Conservation (phyloP, 2,329 filamentous ascomycete species). For the Didymosphaeria variabile region DNA sequence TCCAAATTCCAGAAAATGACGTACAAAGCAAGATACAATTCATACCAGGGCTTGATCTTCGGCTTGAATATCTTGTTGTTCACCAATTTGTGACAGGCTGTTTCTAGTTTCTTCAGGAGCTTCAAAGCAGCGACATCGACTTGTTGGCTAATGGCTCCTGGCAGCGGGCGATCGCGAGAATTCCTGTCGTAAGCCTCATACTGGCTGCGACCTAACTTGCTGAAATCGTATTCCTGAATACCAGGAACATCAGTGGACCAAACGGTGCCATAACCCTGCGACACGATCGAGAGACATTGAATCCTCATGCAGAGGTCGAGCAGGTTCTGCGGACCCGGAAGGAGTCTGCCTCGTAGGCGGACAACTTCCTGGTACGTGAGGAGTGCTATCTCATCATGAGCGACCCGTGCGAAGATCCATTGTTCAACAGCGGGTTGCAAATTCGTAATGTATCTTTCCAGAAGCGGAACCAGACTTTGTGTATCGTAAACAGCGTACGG, state of each 20-base stretch:
- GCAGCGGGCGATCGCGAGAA: conserved; percentile 43
- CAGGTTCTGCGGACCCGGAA: conserved; percentile 26
- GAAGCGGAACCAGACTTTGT: conserved; percentile 32
- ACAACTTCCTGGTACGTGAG: conserved; percentile 45
- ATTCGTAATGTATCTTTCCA: conserved; percentile 40
- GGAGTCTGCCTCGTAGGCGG: conserved; percentile 35
- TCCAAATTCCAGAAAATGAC: conserved; percentile 49
- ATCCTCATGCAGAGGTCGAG: conserved; percentile 44
- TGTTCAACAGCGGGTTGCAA: conserved; percentile 40
- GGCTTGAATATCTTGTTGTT: conserved; percentile 41
- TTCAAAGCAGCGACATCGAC: conserved; percentile 49
- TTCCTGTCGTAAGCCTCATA: conserved; percentile 49
- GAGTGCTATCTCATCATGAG: conserved; percentile 38
- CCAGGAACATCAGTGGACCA: conserved; percentile 42
- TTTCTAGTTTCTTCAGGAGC: conserved; percentile 41
- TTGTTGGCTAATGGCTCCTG: conserved; percentile 47
- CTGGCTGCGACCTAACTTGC: conserved; percentile 37
- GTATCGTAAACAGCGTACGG: conserved; percentile 49
- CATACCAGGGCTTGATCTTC: conserved; percentile 49
- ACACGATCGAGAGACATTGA: conserved; percentile 47
- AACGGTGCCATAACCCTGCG: conserved; percentile 49
- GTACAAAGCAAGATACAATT: conserved; percentile 47
- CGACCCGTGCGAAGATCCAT: conserved; percentile 43
- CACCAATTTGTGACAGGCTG: conserved; percentile 40
- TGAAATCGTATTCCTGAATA: conserved; percentile 44